phyloP scores from a whole-genome alignment of 2,329 filamentous ascomycete species.

The Juglanconis oblonga region DNA sequence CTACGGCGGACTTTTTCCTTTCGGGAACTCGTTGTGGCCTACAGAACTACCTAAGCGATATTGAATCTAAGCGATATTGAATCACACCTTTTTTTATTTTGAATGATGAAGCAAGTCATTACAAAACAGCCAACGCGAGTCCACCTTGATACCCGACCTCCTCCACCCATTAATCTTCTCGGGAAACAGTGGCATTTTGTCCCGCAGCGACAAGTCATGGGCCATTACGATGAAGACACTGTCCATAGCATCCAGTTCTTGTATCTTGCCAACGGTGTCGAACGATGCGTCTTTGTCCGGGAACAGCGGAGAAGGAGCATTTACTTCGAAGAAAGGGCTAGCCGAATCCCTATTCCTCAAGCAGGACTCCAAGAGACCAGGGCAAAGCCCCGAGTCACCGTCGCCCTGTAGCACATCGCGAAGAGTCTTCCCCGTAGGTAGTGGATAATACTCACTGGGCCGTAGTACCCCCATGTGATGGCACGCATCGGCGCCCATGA shows the following conservation, averaged over 20 bases:
- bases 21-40: not conserved
- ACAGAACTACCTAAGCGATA: not conserved
- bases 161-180: not conserved
- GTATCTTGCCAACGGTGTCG: not conserved
- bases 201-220: not conserved
- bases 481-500: constrained; percentile 23
- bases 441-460: constrained; percentile 30
- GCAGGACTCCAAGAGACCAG: not conserved
- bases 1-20: too few species aligned
- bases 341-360: not conserved
- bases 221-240: not conserved
- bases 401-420: too few species aligned
- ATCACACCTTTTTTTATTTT: too few species aligned
- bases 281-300: not conserved
- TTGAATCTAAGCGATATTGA: not conserved
- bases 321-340: not conserved
- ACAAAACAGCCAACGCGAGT: not conserved
- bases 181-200: not conserved
- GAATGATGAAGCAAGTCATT: not conserved
- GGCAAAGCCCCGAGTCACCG: not conserved
- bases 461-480: constrained; percentile 34
- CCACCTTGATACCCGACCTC: not conserved
- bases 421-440: constrained; percentile 24
- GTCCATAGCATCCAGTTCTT: not conserved
- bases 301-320: not conserved